Conservation (phyloP, 495 filamentous ascomycete genomes). For the Hypoxylon trugodes region DNA sequence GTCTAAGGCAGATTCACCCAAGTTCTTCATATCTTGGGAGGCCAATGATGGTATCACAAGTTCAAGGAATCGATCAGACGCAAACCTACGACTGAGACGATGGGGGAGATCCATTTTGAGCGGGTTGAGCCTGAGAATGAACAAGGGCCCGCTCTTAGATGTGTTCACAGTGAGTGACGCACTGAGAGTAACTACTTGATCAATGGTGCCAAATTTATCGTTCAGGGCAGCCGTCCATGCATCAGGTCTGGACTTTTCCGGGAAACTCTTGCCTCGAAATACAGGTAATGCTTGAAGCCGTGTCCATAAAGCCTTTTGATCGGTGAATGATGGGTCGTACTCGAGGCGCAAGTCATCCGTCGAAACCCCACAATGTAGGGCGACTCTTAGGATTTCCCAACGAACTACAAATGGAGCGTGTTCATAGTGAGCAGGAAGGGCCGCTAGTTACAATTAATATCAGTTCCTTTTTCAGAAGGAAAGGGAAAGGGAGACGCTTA, state of each 20-base stretch:
- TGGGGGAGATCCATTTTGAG: constrained; percentile 52
- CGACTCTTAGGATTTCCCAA: constrained; percentile 57
- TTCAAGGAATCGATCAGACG: constrained; percentile 57
- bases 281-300: constrained; percentile 41
- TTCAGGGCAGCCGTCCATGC: constrained; percentile 49
- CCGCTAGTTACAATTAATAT: constrained; percentile 42
- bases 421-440: constrained; percentile 47
- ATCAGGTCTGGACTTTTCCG: constrained; percentile 46
- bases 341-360: constrained; percentile 41
- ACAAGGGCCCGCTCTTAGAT: constrained; percentile 45
- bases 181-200: constrained; percentile 48
- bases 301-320: constrained; percentile 46
- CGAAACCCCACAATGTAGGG: constrained; percentile 51
- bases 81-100: constrained; percentile 56
- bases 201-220: constrained; percentile 43
- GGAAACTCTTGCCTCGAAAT: constrained; percentile 52
- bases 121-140: constrained; percentile 49
- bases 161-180: constrained; percentile 46
- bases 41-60: constrained; percentile 49
- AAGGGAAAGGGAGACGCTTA: constrained; percentile 19
- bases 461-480: background rate
- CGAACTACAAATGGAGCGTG: constrained; percentile 52
- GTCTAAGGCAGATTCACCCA: constrained; percentile 40
- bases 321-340: constrained; percentile 50
- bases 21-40: constrained; percentile 31